A percentile compares a stretch with the other conserved stretches of the same genome.
Conservation (phyloP, 305 asterid genomes). For the Solanum hybrid region DNA sequence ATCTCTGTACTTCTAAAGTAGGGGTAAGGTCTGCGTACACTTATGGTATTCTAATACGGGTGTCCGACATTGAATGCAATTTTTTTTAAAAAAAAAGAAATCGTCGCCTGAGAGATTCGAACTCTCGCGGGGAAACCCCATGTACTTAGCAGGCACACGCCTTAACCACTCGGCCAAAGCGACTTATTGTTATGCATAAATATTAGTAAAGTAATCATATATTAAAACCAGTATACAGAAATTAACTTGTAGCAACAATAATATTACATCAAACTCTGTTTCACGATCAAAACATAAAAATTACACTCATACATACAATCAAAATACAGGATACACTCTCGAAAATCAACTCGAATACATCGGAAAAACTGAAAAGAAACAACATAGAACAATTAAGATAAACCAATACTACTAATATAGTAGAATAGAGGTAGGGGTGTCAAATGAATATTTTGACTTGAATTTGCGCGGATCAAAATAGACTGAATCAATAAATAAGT, state of each 20-base stretch:
- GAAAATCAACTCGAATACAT: background rate
- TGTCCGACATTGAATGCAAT: too few relatives aligned
- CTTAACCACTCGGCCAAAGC: constrained; percentile 99
- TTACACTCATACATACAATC: background rate
- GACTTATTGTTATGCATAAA: constrained; percentile 13
- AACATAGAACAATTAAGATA: background rate
- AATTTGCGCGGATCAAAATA: background rate
- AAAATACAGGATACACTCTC: background rate
- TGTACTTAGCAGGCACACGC: constrained; percentile 99
- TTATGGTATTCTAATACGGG: too few relatives aligned
- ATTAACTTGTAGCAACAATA: background rate
- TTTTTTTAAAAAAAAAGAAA: too few relatives aligned
- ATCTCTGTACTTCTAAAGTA: background rate
- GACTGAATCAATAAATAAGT: background rate
- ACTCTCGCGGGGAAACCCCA: constrained; percentile 99
- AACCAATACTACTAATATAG: background rate
- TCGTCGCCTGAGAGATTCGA: constrained; percentile 99
- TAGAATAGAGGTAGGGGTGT: background rate
- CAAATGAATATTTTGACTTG: background rate
- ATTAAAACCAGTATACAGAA: background rate
- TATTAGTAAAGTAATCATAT: too few relatives aligned
- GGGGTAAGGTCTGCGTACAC: background rate
- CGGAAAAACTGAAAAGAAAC: background rate
- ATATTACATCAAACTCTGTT: background rate
- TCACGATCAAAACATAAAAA: background rate